Base-by-base conservation (phyloP, 768 basidiomycete genomes). In the Mycena maculata region DNA sequence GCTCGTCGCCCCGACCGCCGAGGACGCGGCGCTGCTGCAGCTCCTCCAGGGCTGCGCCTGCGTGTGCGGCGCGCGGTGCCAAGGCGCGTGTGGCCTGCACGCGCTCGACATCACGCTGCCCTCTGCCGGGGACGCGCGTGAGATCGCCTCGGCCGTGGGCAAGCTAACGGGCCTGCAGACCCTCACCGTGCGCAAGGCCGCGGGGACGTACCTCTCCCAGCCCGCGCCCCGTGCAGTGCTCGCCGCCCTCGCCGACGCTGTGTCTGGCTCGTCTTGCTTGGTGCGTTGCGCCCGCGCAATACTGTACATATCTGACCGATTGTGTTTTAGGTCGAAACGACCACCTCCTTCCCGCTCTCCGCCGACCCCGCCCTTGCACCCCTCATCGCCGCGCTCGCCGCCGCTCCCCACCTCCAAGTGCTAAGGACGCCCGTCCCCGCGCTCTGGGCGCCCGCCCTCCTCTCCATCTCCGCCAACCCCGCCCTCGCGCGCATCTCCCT, bases 261-360 rank as follows among this genome's bases (percentile, higher is more conserved):
- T 90, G n/a, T n/a, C n/a, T 28, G 62, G 56, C 1, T 25, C 56
- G 1, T 89, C 87, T 85, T 47, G 75, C 33, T 39, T 79, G 10
- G 90, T 90, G 74, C 72, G 86, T 81, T 25, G 22, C 25, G 49
- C 28, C 28, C 0, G 11, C 18, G 13, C 6, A 36, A 7, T 36
- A 13, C 6, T 36, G 13, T 36, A 36, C 33, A 13, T 36, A 36
- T 36, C n/a, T n/a, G 13, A 36, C 33, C 13, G 33, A 36, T 36
- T 6, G 13, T 36, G 33, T 13, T 36, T 23, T 67, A 90, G 89
- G 84, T 86, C 76, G 80, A 81, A 0, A 84, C 84, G 8, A 81
- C 88, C 63, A 76, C 89, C 18, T 84, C 86, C 38, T 86, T 90
- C 75, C 84, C 87, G 39, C 80, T 90, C 41, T 85, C 87, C 2